Base-by-base conservation (phyloP, 1,284 basidiomycete genomes). In the Leccinum pallidistipes region DNA sequence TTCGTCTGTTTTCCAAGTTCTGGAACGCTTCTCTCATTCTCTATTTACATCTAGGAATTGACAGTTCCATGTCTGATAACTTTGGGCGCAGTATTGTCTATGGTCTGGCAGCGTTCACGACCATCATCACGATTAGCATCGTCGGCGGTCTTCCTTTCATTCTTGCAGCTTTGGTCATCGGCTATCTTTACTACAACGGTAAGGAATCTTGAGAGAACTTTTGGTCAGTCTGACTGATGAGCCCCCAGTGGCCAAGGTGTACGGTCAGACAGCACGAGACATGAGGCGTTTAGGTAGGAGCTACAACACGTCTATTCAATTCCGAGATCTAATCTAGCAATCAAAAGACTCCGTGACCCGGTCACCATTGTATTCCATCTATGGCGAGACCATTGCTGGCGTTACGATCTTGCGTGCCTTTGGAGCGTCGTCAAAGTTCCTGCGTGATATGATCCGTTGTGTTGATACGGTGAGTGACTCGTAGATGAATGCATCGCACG, bases 301-400 rank as follows among this genome's bases (percentile, higher is more conserved):
- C 18, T 66, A 34, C 6, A 16, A 12, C 16, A n/a, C 4, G 1
- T 18, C 29, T 29, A 11, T 53, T 14, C 5, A 34, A 45, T 51
- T 27, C 34, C 34, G 14, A 50, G 21, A 29, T 60, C 24, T 61
- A 24, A 62, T 38, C 51, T 3, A 55, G 29, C n/a, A 21, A 59
- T 57, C 40, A 16, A 47, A 62, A 89, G 93, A 95, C 71, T 94
- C 92, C 12, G 88, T 95, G 52, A 94, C 94, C 8, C 87, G 94
- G 40, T 95, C 93, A 0, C 95, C 95, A 0, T 77, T 98, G 14
- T 97, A 97, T 75, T 94, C 92, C 0, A 90, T 96, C 53, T 97
- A 95, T 66, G 92, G 91, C 2, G 94, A 97, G 75, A 94, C 92
- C 0, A 94, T 95, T 59, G 83, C 92, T 3, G 94, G 94, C n/a